Evolutionary conservation across 176 grass and related monocot genomes (phyloP), one percentile per base, ranked within the genome.

Genomic region (Guadua angustifolia): DNA sequence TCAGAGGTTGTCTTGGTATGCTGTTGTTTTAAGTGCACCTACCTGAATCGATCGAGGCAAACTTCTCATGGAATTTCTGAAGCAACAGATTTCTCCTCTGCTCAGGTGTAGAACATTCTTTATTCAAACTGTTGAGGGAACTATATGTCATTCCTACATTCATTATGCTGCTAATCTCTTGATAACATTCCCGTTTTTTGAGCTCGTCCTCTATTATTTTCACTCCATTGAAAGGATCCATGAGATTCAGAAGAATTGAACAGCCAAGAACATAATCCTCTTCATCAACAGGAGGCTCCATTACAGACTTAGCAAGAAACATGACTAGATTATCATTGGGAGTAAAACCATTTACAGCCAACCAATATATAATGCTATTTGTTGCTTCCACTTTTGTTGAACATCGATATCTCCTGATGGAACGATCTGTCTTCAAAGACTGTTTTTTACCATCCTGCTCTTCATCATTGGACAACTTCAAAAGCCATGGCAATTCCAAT

Each of bases 131-230:
- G 62, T 95, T 95, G 82, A 98, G 89, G 35, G 90, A 91, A 89
- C 92, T 93, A 88, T 94, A 98, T 84, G 61, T 67, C 93, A 95
- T 95, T 68, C 95, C 95, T 68, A 98, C 65, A 72, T 85, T 92
- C 95, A 98, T 98, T 58, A 98, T 86, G 79, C 85, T 95, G 85
- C 85, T 89, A 76, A 98, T 91, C 85, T 98, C 89, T 83, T 91
- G 87, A 92, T 93, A 93, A 71, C 79, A 88, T 78, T 82, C 82
- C 85, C 93, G 92, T 47, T 67, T 86, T 86, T 93, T 91, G 16
- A 98, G 86, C 32, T 93, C 91, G 65, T 95, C 91, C 88, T 98
- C 95, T 84, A 98, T 95, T 85, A 91, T 79, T 69, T 89, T 84
- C 33, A 98, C 95, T 73, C 95, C 95, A 49, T 86, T 86, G 72